Base-by-base conservation (phyloP, 2,329 filamentous ascomycete species). In the Gremmenia infestans region DNA sequence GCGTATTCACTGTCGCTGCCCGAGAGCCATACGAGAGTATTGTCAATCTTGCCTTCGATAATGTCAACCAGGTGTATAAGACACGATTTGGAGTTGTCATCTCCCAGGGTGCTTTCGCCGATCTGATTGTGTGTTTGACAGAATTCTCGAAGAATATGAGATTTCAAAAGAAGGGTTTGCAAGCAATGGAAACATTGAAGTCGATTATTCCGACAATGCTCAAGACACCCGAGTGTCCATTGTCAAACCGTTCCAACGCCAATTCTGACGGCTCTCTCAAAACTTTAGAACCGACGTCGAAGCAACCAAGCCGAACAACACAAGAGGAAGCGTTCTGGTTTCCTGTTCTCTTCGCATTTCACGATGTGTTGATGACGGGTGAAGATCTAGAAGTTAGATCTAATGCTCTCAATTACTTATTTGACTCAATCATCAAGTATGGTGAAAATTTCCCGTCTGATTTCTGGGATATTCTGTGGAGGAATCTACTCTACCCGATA, bases 281-380 rank as follows among this genome's bases (percentile, higher is more conserved):
- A 40, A 59, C 61, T 2, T 32, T 52, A 15, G 68, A 70, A 5
- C 77, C 78, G 7, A 75, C 79, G 28, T 72, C 77, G 22, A 76
- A 78, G 68, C 84, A 86, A 58, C 85, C 85, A 54, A 88, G 79
- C 55, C 86, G 88, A 52, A 95, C 96, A 47, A 95, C 92, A 4
- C 85, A 94, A 61, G 95, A 99, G 71, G 94, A 97, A 71, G 92
- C 95, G 39, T 99, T 92, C 72, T 99, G 94, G 94, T 99, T 99
- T 72, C 94, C 94, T 0, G 89, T 99, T 5, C 78, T 99, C 32
- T 97, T 99, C 69, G 93, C 95, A 3, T 99, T 99, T 78, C 94
- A 99, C 70, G 94, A 99, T 71, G 92, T 99, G 22, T 77, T 99
- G 48, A 99, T 99, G 94, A 99, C 94, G 1, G 94, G 95, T 2